Evolutionary conservation across 2,329 filamentous ascomycete species (phyloP), one percentile per base, ranked within the genome.

Genomic region (Drechmeria coniospora): DNA sequence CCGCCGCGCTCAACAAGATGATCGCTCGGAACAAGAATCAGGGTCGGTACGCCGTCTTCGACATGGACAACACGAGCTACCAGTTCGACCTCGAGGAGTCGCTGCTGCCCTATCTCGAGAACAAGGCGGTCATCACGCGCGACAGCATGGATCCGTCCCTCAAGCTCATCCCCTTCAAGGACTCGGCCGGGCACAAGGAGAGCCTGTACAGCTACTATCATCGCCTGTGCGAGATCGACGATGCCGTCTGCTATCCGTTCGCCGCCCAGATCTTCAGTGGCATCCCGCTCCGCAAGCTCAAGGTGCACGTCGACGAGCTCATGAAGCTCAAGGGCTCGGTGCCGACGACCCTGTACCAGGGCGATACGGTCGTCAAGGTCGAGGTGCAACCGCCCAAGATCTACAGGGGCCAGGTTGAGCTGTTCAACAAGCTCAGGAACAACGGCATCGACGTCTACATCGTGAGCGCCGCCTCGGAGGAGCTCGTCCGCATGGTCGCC

Each of bases 31-130:
- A 57, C 30, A 51, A 51, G 14, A 42, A 56, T 42, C 36, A 43
- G 25, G 49, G 50, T 15, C 45, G 46, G 28, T 57, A 53, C 24
- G 54, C 54, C 9, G 45, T 53, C 15, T 57, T 57, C 25, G 54
- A 60, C 42, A 59, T 59, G 56, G 57, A 60, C 45, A 59, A 60
- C 40, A 60, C 57, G 3, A 51, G 49, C 35, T 60, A 51, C 21
- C 47, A 46, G 26, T 57, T 43, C 27, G 57, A 60, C 28, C 36
- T 60, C 8, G 55, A 59, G 30, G 57, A 60, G 40, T 56, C 54
- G 2, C 41, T 60, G 28, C 41, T 60, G 28, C 55, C 57, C 2
- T 60, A 42, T 23, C 53, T 60, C 26, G 57, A 60, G 34, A 51
- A 47, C 42, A 50, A 46, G 29, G 52, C 53, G 21, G 42, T 60